Evolutionary conservation across 805 yeast species (phyloP), one percentile per base, ranked within the genome.

Genomic region (Kurtzmaniella fragi): DNA sequence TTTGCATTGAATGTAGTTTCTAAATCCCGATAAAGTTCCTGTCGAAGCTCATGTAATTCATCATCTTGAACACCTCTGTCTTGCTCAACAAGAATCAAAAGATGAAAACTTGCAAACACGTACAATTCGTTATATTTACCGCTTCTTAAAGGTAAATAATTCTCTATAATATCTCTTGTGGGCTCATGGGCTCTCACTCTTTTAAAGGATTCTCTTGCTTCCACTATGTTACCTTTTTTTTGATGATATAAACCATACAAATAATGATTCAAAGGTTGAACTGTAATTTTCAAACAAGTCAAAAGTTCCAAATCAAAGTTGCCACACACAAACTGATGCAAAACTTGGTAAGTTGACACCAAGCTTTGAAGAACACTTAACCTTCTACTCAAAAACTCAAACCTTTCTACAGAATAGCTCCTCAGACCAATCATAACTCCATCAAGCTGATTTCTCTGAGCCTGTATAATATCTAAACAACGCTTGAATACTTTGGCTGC

Each of bases 171-270:
- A 17, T 57, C 33, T 28, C 17, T 16, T 10, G 15, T 34, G 13
- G 46, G 34, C n/a, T 47, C 34, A 32, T 50, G 39, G 28, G 56
- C 50, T 17, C 67, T 50, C 5, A 67, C 62, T 39, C 63, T 61
- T 28, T 53, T 39, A 43, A 63, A 70, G 42, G 70, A 69, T 40
- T 60, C 62, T 38, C 67, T 62, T 1, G 78, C 67, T 1, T 59
- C 52, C 14, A 53, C 50, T 4, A 64, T 39, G 15, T 69, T 59
- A 3, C 71, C 70, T 9, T 50, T 46, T 12, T 52, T 42, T 36
- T 74, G 79, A 42, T 59, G 55, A 37, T 61, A 58, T 3, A 64
- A 34, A 1, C 67, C 80, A 35, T 64, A 60, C 14, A 73, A 42
- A 42, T 67, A 71, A 23, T 23, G 15, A 20, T 20, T 20, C 25